Evolutionary conservation across 768 basidiomycete species (phyloP).

Genomic region (Cystobasidium tubakii): DNA sequence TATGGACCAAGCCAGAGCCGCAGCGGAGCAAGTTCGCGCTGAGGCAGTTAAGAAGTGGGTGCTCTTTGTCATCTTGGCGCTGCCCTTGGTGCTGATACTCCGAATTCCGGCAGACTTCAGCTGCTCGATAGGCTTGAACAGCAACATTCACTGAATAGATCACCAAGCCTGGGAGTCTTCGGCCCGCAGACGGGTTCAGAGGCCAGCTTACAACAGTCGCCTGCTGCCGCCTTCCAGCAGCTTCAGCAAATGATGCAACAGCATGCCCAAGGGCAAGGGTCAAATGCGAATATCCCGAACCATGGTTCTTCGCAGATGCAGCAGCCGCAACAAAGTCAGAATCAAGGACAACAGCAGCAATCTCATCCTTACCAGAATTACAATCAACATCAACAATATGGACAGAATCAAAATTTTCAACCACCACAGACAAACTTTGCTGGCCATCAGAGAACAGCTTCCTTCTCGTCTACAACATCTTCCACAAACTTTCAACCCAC

Average conservation of each 20-base stretch:
- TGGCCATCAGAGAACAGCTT: background rate
- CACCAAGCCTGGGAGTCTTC: background rate
- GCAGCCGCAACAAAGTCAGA: background rate
- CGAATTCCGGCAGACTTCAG: background rate
- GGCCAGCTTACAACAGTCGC: background rate
- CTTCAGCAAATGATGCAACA: background rate
- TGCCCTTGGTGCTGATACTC: background rate
- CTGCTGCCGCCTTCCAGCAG: constrained; percentile 4
- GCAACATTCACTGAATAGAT: background rate
- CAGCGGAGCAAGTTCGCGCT: constrained; percentile 30
- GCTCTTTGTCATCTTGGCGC: background rate
- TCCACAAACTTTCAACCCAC: background rate
- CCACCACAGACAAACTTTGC: background rate
- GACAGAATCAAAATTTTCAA: background rate
- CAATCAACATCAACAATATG: background rate
- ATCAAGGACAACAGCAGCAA: background rate
- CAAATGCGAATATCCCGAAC: background rate
- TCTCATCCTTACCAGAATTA: background rate
- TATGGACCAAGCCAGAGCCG: constrained; percentile 1
- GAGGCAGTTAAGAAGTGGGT: constrained; percentile 30
- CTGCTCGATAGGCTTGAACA: constrained; percentile 2
- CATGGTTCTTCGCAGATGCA: background rate
- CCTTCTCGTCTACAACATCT: background rate
- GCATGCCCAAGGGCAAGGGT: background rate
- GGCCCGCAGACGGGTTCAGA: background rate